These are phyloP conservation scores for Penicillium corylophilum DNA, from an alignment of 2,329 filamentous ascomycete species.

Conservation along the genomic window DNA sequence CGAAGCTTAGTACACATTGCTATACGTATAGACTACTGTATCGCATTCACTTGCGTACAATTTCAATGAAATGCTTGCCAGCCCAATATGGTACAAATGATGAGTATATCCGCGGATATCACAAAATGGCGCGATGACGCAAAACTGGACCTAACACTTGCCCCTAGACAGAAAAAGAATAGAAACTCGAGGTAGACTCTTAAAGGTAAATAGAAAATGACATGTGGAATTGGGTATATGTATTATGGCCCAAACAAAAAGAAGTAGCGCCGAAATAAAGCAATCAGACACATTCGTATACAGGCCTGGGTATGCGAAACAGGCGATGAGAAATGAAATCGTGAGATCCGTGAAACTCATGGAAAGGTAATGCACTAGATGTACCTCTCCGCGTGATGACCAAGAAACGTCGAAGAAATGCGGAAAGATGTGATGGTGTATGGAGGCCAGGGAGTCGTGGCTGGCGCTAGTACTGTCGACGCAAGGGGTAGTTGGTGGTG, in stretches of 20 bases:
- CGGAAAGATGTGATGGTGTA: background rate
- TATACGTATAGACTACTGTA: background rate
- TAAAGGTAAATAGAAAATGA: background rate
- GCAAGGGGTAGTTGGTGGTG: background rate
- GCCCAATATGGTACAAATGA: background rate
- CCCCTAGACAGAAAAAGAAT: background rate
- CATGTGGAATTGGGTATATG: slow-evolving; percentile 4
- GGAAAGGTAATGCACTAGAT: background rate
- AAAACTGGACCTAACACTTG: background rate
- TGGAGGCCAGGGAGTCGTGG: background rate
- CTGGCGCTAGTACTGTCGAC: background rate
- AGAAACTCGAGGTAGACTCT: too few relatives aligned
- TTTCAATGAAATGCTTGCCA: background rate
- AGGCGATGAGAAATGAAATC: slow-evolving; percentile 1
- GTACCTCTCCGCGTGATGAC: background rate
- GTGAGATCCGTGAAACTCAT: slow-evolving; percentile 1
- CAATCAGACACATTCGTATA: slow-evolving; percentile 4
- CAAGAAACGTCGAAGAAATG: background rate
- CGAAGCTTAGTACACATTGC: too few relatives aligned
- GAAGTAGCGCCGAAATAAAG: slow-evolving; percentile 2
- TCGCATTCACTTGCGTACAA: background rate
- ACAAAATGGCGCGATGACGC: background rate
- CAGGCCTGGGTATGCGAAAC: slow-evolving; percentile 1
- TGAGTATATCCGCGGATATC: background rate
- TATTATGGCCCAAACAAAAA: slow-evolving; percentile 1